Percentiles rank a stretch among this genome's conserved stretches.
Evolutionary conservation across 176 grass and related monocot genomes (phyloP).

Genomic region (Musa troglodytarum): DNA sequence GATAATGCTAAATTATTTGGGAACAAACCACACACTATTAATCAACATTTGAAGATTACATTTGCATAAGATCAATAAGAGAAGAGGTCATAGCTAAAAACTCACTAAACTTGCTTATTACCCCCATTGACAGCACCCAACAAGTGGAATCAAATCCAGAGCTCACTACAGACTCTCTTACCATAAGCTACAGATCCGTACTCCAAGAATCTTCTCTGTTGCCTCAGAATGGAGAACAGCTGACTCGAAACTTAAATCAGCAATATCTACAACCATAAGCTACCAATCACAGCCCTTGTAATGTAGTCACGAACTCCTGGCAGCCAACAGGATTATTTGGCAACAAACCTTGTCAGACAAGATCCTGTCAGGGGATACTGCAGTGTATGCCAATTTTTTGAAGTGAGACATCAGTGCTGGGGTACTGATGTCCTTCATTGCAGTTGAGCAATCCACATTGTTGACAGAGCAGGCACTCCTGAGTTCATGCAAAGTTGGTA

Average conservation of each 20-base stretch:
- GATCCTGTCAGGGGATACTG: background rate
- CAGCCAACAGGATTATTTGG: background rate
- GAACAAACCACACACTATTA: too few relatives aligned
- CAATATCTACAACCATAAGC: background rate
- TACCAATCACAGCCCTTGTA: background rate
- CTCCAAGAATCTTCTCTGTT: background rate
- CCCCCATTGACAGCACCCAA: too few relatives aligned
- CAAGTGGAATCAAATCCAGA: too few relatives aligned
- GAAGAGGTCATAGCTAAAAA: too few relatives aligned
- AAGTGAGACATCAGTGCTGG: too few relatives aligned
- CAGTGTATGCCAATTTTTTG: too few relatives aligned
- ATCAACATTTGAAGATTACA: too few relatives aligned
- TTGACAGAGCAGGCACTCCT: background rate
- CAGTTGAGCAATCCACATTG: background rate
- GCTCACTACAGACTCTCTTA: background rate
- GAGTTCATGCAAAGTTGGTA: background rate
- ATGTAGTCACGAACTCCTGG: background rate
- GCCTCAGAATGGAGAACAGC: background rate
- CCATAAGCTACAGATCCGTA: background rate
- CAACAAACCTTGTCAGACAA: background rate
- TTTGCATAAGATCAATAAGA: too few relatives aligned
- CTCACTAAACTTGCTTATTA: too few relatives aligned
- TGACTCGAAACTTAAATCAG: background rate
- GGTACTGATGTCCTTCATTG: background rate
- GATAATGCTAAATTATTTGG: too few relatives aligned